A percentile compares a stretch with the other conserved stretches of the same genome.
Conservation (phyloP, 257 asterid genomes). For the Euphrasia confusa region DNA sequence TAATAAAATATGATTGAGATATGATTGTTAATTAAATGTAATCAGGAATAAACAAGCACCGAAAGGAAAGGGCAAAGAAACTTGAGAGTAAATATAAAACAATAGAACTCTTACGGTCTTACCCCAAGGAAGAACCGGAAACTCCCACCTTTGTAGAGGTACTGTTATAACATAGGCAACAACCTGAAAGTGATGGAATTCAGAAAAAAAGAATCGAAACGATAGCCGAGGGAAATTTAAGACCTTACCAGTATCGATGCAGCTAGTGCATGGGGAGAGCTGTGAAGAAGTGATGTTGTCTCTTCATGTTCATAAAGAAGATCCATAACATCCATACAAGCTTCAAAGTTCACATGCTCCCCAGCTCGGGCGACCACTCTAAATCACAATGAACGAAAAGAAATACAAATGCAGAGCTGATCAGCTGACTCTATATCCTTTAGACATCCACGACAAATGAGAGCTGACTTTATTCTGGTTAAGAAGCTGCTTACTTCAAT, state of each 20-base stretch:
- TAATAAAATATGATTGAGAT: neutral
- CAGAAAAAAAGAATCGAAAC: neutral
- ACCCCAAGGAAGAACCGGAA: constrained; percentile 90
- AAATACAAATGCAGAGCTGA: neutral
- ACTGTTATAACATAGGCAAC: constrained; percentile 65
- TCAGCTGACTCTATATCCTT: neutral
- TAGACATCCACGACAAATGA: constrained; percentile 8
- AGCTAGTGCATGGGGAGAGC: constrained; percentile 54
- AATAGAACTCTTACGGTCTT: constrained; percentile 44
- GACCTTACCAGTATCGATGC: constrained; percentile 61
- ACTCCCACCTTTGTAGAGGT: constrained; percentile 70
- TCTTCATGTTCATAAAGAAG: constrained; percentile 72
- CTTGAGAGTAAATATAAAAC: constrained; percentile 1
- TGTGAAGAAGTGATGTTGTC: constrained; percentile 44
- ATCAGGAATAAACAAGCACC: neutral
- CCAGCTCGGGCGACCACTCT: constrained; percentile 65
- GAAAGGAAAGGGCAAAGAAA: neutral
- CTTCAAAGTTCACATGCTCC: constrained; percentile 49
- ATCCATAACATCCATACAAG: constrained; percentile 80
- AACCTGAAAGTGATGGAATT: constrained; percentile 37
- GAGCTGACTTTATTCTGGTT: constrained; percentile 6
- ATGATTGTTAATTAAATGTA: neutral
- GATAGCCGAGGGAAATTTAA: constrained; percentile 11
- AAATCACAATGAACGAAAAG: neutral
- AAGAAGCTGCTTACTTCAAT: constrained; percentile 55